phyloP scores from a whole-genome alignment of 331 rosid species.

The Rosa hybrid region DNA sequence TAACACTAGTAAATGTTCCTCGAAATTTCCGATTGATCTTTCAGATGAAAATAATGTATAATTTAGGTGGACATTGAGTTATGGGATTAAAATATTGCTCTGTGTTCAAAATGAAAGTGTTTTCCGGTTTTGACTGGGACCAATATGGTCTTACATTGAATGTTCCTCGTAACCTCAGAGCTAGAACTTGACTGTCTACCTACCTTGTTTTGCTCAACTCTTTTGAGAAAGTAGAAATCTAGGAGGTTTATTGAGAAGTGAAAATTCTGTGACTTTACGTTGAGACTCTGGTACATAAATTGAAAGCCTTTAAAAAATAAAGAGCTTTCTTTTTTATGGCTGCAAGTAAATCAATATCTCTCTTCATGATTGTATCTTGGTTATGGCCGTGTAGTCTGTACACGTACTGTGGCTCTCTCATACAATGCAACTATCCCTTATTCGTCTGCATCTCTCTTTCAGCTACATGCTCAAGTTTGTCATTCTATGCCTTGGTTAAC shows the following conservation, averaged over 20 bases:
- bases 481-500: neutral
- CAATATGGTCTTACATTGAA: neutral
- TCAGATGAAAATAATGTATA: neutral
- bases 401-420: neutral
- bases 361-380: conserved; percentile 3
- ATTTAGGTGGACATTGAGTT: neutral
- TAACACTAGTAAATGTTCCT: neutral
- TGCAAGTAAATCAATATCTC: neutral
- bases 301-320: neutral
- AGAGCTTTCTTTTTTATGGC: neutral
- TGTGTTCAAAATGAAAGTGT: neutral
- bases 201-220: neutral
- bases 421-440: neutral
- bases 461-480: neutral
- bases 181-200: neutral
- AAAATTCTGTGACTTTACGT: neutral
- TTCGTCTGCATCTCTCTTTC: neutral
- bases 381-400: neutral
- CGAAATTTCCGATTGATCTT: conserved; percentile 5
- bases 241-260: neutral
- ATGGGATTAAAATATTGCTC: neutral
- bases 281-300: neutral
- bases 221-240: neutral
- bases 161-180: neutral
- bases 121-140: neutral